phyloP scores from a whole-genome alignment of 2,329 filamentous ascomycete species.

The Epichloe hybrida region DNA sequence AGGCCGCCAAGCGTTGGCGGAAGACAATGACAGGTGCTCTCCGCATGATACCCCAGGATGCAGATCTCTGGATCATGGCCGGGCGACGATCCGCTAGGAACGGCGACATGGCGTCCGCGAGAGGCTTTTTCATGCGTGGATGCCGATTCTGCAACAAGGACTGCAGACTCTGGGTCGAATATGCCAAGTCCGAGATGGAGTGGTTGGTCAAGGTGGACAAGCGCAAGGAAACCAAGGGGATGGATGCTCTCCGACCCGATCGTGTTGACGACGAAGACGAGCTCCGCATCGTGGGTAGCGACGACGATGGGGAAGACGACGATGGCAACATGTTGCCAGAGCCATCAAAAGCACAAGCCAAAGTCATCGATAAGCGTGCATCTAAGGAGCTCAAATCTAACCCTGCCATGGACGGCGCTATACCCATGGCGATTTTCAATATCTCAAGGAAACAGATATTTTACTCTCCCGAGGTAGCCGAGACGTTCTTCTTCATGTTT shows the following conservation, averaged over 20 bases:
- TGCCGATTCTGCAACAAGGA: slow-evolving; percentile 76
- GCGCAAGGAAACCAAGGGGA: slow-evolving; percentile 42
- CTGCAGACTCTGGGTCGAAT: slow-evolving; percentile 71
- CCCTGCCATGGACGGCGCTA: slow-evolving; percentile 81
- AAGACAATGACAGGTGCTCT: slow-evolving; percentile 54
- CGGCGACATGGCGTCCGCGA: slow-evolving; percentile 75
- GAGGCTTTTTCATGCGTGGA: slow-evolving; percentile 77
- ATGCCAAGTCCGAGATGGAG: slow-evolving; percentile 81
- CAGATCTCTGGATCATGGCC: slow-evolving; percentile 77
- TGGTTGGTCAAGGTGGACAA: slow-evolving; percentile 74
- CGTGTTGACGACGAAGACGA: slow-evolving; percentile 35
- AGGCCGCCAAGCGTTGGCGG: slow-evolving; percentile 52
- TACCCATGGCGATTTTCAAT: slow-evolving; percentile 85
- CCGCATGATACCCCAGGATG: slow-evolving; percentile 72
- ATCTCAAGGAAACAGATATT: slow-evolving; percentile 67
- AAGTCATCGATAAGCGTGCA: slow-evolving; percentile 33
- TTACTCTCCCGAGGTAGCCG: slow-evolving; percentile 50
- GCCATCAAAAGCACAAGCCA: slow-evolving; percentile 24
- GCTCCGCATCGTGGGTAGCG: slow-evolving; percentile 28
- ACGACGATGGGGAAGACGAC: slow-evolving; percentile 33
- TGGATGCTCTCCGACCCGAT: slow-evolving; percentile 30
- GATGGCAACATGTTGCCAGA: slow-evolving; percentile 32
- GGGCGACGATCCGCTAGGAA: slow-evolving; percentile 63
- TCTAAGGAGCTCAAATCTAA: slow-evolving; percentile 50
- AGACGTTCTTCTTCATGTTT: slow-evolving; percentile 71